Conservation (phyloP, 768 basidiomycete species). For the Lactarius tabidus region DNA sequence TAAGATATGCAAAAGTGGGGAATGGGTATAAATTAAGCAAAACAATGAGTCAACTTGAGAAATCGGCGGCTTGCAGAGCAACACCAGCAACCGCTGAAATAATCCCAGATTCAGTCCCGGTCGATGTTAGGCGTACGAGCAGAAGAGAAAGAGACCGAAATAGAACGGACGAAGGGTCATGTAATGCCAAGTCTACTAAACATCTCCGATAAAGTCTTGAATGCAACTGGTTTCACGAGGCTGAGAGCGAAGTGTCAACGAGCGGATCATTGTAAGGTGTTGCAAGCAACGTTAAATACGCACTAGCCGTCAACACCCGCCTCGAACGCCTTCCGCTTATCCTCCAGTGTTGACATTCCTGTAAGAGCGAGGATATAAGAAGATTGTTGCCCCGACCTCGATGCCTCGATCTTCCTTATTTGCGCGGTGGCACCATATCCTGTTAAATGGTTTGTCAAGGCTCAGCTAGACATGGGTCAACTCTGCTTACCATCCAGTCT, state of each 20-base stretch:
- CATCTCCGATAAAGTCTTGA: slow-evolving; percentile 84
- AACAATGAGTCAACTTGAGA: neutral
- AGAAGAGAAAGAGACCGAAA: neutral
- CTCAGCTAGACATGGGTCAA: slow-evolving; percentile 16
- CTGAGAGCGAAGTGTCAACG: slow-evolving; percentile 37
- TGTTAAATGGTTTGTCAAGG: slow-evolving; percentile 29
- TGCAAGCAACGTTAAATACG: slow-evolving; percentile 33
- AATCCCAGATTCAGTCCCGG: neutral
- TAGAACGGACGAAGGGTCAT: slow-evolving; percentile 28
- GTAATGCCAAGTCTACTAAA: slow-evolving; percentile 64
- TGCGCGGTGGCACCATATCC: slow-evolving; percentile 79
- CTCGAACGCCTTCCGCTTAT: slow-evolving; percentile 86
- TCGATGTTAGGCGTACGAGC: neutral
- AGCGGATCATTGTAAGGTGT: neutral
- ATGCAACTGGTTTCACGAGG: slow-evolving; percentile 93
- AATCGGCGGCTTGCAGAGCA: neutral
- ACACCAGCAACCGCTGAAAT: neutral
- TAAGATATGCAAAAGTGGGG: neutral
- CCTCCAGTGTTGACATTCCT: slow-evolving; percentile 90
- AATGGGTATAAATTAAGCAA: slow-evolving; percentile 22
- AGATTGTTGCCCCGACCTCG: slow-evolving; percentile 12
- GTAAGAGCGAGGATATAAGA: slow-evolving; percentile 82
- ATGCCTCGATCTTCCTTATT: slow-evolving; percentile 71
- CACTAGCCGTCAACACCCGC: slow-evolving; percentile 96
- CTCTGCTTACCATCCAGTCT: slow-evolving; percentile 66